Base-by-base conservation (phyloP, 1,139 yeast genomes). In the Casaregolazyma lundiana region DNA sequence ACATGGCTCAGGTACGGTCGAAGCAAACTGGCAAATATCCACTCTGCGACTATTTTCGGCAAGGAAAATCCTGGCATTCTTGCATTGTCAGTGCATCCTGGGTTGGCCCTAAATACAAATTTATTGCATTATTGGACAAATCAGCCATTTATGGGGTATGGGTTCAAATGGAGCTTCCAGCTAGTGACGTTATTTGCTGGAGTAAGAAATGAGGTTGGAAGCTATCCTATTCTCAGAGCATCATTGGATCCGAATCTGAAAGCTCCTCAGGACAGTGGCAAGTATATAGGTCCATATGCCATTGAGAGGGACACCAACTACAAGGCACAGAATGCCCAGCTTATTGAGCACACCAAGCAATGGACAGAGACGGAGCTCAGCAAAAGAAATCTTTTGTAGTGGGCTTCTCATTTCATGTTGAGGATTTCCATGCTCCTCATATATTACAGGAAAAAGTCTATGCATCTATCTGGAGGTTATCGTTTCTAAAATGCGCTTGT, bases 1-100 rank as follows among this genome's bases (percentile, higher is more conserved):
- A 81, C 92, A 1, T 82, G 92, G 84, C 68, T 86, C 48, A 70
- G 96, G 38, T 89, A 85, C 57, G 90, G 88, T 0, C 69, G 81
- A 66, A 85, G 95, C 9, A 88, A 88, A 61, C 78, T 86, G 0
- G 86, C 89, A 0, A 85, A 86, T 1, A 85, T 88, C 40, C 96
- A 87, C 57, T 76, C 81, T 54, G 76, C 82, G 58, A 80, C 80
- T 56, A 73, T 81, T 66, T 63, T 88, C 35, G 78, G 92, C 0
- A 69, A 77, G 42, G 73, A 81, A 51, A 75, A 84, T 61, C 95
- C 95, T 0, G 72, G 77, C 29, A 71, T 88, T 6, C 63, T 81
- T 30, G 78, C 82, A 49, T 63, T 79, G 41, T 76, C 89, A 1
- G 87, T 87, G 1, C 94, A 87, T 59, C 96, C 96, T 0, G 97